phyloP scores from a whole-genome alignment of 371 early-diverging fungal species.

The Catenaria anguillulae region DNA sequence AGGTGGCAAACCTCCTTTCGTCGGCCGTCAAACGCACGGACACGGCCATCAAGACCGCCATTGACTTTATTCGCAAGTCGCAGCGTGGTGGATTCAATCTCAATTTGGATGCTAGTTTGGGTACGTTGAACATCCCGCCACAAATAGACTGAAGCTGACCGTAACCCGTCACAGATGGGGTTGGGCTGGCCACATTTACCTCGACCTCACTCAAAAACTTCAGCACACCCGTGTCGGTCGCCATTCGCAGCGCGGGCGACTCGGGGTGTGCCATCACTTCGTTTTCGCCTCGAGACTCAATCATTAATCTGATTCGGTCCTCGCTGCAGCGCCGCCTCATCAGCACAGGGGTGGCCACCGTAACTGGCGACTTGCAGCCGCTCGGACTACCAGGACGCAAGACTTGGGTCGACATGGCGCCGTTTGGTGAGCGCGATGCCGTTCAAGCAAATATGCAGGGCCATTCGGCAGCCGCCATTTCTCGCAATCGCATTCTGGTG shows the following conservation, averaged over 20 bases:
- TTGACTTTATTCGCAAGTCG: not conserved
- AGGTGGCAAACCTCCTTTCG: slow-evolving; percentile 5
- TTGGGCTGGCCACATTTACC: not conserved
- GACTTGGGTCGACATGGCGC: not conserved
- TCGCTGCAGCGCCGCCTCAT: not conserved
- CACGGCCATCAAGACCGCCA: slow-evolving; percentile 6
- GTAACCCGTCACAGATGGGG: no score
- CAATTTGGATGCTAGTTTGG: not conserved
- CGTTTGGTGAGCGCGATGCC: not conserved
- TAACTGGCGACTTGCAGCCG: not conserved
- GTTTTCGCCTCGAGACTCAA: not conserved
- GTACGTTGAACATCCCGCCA: no score
- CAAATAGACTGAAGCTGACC: no score
- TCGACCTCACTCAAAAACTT: not conserved
- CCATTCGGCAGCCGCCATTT: not conserved
- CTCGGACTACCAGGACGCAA: not conserved
- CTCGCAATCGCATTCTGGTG: slow-evolving; percentile 2
- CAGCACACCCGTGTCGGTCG: not conserved
- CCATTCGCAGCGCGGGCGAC: not conserved
- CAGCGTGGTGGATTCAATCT: not conserved
- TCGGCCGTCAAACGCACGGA: slow-evolving; percentile 9
- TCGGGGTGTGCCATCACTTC: not conserved
- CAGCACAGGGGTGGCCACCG: not conserved
- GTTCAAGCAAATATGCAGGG: not conserved
- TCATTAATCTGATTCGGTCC: not conserved